Conservation (phyloP, 768 basidiomycete genomes). For the Lactarius deliciosus region DNA sequence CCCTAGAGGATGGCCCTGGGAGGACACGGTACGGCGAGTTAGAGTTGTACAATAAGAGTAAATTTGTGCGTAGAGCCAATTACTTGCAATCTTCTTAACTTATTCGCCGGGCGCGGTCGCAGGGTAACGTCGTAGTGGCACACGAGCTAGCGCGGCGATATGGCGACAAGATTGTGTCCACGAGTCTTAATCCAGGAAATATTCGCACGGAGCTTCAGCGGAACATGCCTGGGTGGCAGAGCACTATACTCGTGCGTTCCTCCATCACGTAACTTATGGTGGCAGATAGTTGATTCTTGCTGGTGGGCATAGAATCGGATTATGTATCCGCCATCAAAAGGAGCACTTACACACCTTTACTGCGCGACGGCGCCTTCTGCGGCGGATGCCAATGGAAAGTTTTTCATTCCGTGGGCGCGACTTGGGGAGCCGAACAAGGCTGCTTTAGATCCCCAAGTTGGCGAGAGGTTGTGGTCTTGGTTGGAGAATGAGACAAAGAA, state of each 20-base stretch:
- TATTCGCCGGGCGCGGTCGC: not conserved
- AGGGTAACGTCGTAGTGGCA: slow-evolving; percentile 45
- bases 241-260: not conserved
- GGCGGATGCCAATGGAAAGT: slow-evolving; percentile 40
- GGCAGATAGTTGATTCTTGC: not conserved
- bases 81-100: too few relatives aligned
- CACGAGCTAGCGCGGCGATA: slow-evolving; percentile 49
- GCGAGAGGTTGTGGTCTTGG: slow-evolving; percentile 36
- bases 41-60: too few relatives aligned
- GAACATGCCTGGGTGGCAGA: not conserved
- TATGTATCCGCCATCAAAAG: slow-evolving; percentile 28
- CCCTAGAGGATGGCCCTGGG: too few relatives aligned
- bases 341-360: slow-evolving; percentile 47
- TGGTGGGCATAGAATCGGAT: not conserved
- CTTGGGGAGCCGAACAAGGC: slow-evolving; percentile 26
- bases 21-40: too few relatives aligned
- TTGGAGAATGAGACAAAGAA: slow-evolving; percentile 33
- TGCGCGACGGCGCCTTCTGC: slow-evolving; percentile 44
- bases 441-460: slow-evolving; percentile 32
- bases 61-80: too few relatives aligned
- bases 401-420: slow-evolving; percentile 36
- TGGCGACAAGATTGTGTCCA: slow-evolving; percentile 47
- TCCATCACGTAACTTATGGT: not conserved
- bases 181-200: slow-evolving; percentile 44
- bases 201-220: slow-evolving; percentile 19